Percentiles rank a stretch among this genome's conserved stretches.
These are phyloP conservation scores for Dryas octopetala DNA, from an alignment of 306 rosid species.

Conservation along the genomic window DNA sequence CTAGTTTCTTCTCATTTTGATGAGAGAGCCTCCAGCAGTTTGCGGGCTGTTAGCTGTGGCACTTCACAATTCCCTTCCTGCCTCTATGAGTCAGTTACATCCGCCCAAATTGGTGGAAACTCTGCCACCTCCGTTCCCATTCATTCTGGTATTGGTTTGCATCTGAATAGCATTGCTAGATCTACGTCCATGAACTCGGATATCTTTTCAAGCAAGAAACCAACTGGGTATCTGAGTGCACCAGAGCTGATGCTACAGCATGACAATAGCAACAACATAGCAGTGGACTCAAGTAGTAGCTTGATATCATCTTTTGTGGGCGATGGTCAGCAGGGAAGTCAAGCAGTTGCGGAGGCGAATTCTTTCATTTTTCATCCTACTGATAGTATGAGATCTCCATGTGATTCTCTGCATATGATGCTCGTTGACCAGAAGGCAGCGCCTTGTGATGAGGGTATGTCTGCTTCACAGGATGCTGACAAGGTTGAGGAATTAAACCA, in stretches of 20 bases:
- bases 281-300: neutral
- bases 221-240: neutral
- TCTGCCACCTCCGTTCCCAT: neutral
- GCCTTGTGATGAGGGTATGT: conserved; percentile 9
- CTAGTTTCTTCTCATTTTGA: neutral
- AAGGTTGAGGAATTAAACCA: conserved; percentile 13
- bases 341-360: neutral
- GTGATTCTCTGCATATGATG: neutral
- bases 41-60: neutral
- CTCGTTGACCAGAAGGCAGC: conserved; percentile 13
- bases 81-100: conserved; percentile 10
- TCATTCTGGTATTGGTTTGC: conserved; percentile 15
- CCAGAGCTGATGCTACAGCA: neutral
- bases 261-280: neutral
- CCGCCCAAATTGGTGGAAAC: conserved; percentile 3
- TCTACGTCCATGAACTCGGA: conserved; percentile 5
- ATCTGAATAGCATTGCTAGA: conserved; percentile 18
- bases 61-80: neutral
- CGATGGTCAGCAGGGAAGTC: conserved; percentile 16
- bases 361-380: neutral
- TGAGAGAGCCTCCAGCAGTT: neutral
- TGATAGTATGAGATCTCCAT: neutral
- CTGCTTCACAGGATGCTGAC: conserved; percentile 12
- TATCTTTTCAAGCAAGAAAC: conserved; percentile 1
- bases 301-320: conserved; percentile 1